Evolutionary conservation across 805 yeast species (phyloP), one percentile per base, ranked within the genome.

Genomic region (Candida multigemmis): DNA sequence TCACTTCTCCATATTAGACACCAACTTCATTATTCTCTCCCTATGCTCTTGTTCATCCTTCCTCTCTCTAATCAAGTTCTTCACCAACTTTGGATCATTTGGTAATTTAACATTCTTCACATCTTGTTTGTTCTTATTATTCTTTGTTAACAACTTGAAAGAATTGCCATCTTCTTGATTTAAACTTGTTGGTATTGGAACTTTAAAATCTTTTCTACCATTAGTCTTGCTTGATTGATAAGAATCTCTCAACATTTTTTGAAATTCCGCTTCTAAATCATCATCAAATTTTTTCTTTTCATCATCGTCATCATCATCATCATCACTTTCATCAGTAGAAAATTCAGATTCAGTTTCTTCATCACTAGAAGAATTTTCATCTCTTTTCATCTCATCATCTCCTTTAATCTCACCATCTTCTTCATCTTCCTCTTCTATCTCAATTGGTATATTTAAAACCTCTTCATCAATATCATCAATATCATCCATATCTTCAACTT

Each of bases 211-310:
- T 6, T 16, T 16, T 14, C 10, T 22, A 7, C 24, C 24, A 22
- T 14, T 22, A 5, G 17, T 4, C 7, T 11, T n/a, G 7, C 17
- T 22, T 14, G 24, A 6, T 12, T 21, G 12, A 32, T 71, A 51
- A 7, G 80, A 62, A 12, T 71, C 76, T n/a, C 53, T 40, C 33
- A 76, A 56, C 41, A 78, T 48, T 27, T 49, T 55, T 31, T 67
- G 68, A 33, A 73, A 70, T 38, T 77, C 80, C 26, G 52, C 61
- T 20, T 77, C 84, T 25, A 80, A 36, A 19, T 66, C 71, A 3
- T 63, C 69, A 17, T 61, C 67, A 15, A 71, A 61, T 33, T 60
- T 60, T 17, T 43, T 47, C 30, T 69, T 71, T 27, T 64, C 70
- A 11, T 30, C 35, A 14, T 41, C 47, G 5, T 34, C 46, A 16